Conservation (phyloP, 345 rosid species). For the Citrus trifoliata region DNA sequence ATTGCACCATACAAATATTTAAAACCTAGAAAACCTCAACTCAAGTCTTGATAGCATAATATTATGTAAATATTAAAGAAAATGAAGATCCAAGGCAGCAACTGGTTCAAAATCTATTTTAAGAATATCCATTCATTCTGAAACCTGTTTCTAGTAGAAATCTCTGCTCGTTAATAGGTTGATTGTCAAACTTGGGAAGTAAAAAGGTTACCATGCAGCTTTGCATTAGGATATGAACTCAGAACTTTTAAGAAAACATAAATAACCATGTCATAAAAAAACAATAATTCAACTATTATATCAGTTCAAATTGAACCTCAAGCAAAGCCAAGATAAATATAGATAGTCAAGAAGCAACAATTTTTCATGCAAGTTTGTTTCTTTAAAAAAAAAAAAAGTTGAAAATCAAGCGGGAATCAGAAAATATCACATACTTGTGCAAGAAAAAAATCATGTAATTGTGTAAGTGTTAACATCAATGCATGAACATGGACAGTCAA, state of each 20-base stretch:
- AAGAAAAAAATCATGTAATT: neutral
- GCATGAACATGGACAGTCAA: neutral
- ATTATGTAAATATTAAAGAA: neutral
- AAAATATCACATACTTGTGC: neutral
- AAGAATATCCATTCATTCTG: neutral
- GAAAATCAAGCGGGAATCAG: neutral
- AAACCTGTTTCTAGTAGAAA: neutral
- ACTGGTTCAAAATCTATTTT: neutral
- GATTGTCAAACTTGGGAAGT: neutral
- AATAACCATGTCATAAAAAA: neutral
- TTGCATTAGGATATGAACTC: neutral
- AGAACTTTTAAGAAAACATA: neutral
- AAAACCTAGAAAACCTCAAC: neutral
- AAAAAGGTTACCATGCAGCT: neutral
- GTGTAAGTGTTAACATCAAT: neutral
- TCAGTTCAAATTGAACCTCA: neutral
- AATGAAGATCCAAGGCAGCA: neutral
- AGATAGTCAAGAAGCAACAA: neutral
- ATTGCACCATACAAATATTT: neutral
- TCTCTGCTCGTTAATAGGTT: neutral
- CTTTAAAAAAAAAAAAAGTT: too few species aligned
- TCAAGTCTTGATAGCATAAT: neutral
- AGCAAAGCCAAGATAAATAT: neutral
- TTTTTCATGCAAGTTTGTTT: neutral
- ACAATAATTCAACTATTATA: neutral